Percentiles rank a stretch among this genome's conserved stretches.
These are phyloP conservation scores for Encephalitozoon intestinalis DNA, from an alignment of 371 early-diverging fungal genomes.

Conservation along the genomic window DNA sequence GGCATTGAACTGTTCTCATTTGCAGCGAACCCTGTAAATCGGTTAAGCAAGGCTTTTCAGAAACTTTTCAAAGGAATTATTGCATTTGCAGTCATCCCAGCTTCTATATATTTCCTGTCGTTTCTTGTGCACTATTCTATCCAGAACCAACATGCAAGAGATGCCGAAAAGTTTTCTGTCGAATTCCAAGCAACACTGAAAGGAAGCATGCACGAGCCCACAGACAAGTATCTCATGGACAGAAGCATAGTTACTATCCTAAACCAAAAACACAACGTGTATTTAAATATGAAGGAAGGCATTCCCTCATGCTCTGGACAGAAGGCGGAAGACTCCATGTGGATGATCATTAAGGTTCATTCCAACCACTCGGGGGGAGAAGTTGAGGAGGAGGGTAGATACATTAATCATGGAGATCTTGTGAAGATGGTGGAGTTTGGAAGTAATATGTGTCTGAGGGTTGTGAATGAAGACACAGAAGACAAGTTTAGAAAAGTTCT, in stretches of 20 bases:
- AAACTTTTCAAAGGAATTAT: neutral
- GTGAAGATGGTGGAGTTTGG: slow-evolving; percentile 16
- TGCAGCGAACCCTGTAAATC: neutral
- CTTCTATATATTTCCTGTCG: neutral
- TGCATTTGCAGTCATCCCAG: neutral
- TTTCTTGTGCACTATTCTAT: neutral
- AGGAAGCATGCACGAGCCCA: neutral
- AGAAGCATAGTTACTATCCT: slow-evolving; percentile 12
- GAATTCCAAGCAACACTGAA: slow-evolving; percentile 15
- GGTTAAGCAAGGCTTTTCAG: neutral
- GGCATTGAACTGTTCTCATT: neutral
- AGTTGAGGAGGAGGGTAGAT: slow-evolving; percentile 9
- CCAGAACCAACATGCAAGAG: neutral
- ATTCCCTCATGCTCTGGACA: neutral
- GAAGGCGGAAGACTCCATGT: neutral
- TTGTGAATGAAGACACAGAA: neutral
- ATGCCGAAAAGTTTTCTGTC: slow-evolving; percentile 1
- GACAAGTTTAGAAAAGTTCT: slow-evolving; percentile 13
- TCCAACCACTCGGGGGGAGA: neutral
- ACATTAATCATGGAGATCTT: slow-evolving; percentile 23
- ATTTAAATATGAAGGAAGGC: neutral
- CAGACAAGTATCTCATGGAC: slow-evolving; percentile 29
- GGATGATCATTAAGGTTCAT: slow-evolving; percentile 17
- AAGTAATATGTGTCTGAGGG: neutral
- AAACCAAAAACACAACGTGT: neutral